These are phyloP conservation scores for Spirogloea muscicola DNA, from an alignment of 139 green algal species.

Conservation along the genomic window DNA sequence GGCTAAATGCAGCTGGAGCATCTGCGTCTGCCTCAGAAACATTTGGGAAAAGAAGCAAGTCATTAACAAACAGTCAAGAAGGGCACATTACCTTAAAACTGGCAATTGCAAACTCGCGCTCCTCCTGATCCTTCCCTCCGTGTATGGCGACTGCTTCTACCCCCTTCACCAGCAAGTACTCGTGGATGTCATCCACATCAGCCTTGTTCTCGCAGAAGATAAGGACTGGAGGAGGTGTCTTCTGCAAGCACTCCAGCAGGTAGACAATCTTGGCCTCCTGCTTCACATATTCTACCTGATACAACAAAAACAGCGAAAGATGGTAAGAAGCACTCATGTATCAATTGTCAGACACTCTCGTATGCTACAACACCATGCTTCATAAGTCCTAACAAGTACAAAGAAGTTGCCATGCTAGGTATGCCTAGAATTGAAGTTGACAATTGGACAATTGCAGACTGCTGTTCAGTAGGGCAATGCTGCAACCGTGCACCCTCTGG, in stretches of 20 bases:
- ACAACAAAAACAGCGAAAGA: conserved; percentile 48
- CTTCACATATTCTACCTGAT: conserved; percentile 99
- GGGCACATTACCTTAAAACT: too few species aligned
- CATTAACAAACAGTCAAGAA: too few species aligned
- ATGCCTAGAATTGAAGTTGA: too few species aligned
- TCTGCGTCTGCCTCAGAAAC: background rate
- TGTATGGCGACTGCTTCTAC: conserved; percentile 96
- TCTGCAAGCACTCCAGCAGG: conserved; percentile 95
- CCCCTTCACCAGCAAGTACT: conserved; percentile 73
- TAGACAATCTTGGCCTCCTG: conserved; percentile 91
- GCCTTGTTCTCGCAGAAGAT: conserved; percentile 97
- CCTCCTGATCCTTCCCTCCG: conserved; percentile 93
- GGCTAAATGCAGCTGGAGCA: background rate
- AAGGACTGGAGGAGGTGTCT: conserved; percentile 93
- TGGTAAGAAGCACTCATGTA: background rate
- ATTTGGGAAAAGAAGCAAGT: conserved; percentile 47
- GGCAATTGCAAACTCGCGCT: conserved; percentile 77
- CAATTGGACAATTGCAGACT: too few species aligned
- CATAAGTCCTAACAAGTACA: background rate
- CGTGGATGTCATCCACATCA: conserved; percentile 94
- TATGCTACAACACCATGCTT: background rate
- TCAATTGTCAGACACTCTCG: background rate
- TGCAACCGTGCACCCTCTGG: too few species aligned
- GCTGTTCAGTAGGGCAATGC: too few species aligned
- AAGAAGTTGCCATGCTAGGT: background rate